Evolutionary conservation across 202 grass and related monocot species (phyloP).

Genomic region (Setaria italica): DNA sequence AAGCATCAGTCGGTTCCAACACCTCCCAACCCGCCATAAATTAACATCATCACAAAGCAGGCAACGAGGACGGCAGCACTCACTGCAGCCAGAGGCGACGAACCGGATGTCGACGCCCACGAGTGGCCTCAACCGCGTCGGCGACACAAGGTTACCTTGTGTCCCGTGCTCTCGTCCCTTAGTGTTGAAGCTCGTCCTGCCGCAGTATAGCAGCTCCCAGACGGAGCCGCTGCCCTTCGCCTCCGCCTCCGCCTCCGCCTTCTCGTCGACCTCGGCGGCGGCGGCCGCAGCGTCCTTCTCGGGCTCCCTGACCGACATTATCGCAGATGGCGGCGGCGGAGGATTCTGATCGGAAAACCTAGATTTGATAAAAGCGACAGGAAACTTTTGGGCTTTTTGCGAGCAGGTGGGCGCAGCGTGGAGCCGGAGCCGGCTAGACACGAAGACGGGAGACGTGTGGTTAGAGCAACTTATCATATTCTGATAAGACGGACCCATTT

Average conservation of each 20-base stretch:
- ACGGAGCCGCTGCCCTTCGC: slow-evolving; percentile 32
- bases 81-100: slow-evolving; percentile 84
- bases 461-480: too few species aligned
- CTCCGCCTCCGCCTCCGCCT: slow-evolving; percentile 44
- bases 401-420: too few species aligned
- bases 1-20: neutral
- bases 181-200: slow-evolving; percentile 68
- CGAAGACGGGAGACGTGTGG: too few species aligned
- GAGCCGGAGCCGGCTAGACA: too few species aligned
- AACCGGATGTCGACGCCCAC: slow-evolving; percentile 81
- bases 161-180: slow-evolving; percentile 57
- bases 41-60: too few species aligned
- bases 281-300: slow-evolving; percentile 42
- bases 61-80: too few species aligned
- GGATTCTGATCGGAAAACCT: too few species aligned
- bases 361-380: too few species aligned
- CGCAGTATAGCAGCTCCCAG: slow-evolving; percentile 86
- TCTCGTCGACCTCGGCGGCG: slow-evolving; percentile 13
- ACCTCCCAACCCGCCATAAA: neutral
- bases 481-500: too few species aligned
- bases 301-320: slow-evolving; percentile 52
- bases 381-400: too few species aligned
- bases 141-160: slow-evolving; percentile 67
- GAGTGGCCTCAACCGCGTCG: slow-evolving; percentile 74
- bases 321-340: too few species aligned